Percentiles rank a stretch among this genome's conserved stretches.
Conservation (phyloP, 306 rosid species). For the Fragaria nilgerrensis region DNA sequence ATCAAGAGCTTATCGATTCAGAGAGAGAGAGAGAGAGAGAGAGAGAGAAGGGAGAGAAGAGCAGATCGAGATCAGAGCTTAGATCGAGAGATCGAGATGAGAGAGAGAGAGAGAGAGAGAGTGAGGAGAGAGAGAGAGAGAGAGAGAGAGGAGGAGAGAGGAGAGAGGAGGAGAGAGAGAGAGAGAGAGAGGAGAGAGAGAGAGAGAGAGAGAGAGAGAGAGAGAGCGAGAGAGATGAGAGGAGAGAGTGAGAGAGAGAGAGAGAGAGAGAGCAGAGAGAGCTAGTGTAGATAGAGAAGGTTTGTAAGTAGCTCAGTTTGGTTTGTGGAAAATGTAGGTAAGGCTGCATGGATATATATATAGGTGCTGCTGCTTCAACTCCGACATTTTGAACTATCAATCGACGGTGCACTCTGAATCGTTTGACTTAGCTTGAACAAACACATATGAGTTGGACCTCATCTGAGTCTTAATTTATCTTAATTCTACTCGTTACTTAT, state of each 20-base stretch:
- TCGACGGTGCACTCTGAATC: not conserved
- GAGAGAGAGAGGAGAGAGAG: no score
- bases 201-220: not conserved
- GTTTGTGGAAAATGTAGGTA: not conserved
- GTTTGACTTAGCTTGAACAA: slow-evolving; percentile 13
- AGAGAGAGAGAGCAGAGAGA: slow-evolving; percentile 1
- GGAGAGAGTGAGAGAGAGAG: not conserved
- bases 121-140: no score
- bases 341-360: slow-evolving; percentile 35
- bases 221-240: not conserved
- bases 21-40: not conserved
- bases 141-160: no score
- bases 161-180: no score
- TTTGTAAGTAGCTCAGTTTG: not conserved
- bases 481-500: not conserved
- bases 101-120: no score
- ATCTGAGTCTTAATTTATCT: not conserved
- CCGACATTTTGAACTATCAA: not conserved
- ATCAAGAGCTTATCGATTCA: not conserved
- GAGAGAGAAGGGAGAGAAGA: no score
- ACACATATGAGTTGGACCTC: not conserved
- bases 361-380: not conserved
- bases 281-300: not conserved
- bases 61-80: no score
- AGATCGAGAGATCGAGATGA: no score